Percentiles rank a stretch among this genome's conserved stretches.
These are phyloP conservation scores for Coffea humblotiana DNA, from an alignment of 305 asterid species.

Conservation along the genomic window DNA sequence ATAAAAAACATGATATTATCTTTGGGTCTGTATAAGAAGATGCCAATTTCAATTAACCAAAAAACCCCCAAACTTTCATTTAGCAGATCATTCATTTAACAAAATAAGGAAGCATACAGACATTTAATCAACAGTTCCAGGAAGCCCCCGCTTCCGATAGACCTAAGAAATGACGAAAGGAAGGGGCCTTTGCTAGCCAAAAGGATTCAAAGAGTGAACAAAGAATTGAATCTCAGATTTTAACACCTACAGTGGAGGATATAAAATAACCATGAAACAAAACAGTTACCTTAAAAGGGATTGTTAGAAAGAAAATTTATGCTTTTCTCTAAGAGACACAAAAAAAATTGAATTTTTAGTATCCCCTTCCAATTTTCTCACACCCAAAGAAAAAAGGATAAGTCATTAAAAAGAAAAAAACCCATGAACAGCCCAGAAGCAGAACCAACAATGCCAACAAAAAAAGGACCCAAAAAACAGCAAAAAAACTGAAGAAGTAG, in stretches of 20 bases:
- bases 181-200: neutral
- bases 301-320: neutral
- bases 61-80: neutral
- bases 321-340: neutral
- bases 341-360: neutral
- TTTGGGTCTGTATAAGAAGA: neutral
- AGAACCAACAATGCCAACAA: slow-evolving; percentile 20
- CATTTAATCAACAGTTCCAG: slow-evolving; percentile 3
- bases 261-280: neutral
- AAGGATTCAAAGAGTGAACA: neutral
- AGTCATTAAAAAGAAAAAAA: neutral
- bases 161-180: neutral
- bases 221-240: neutral
- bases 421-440: neutral
- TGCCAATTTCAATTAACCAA: neutral
- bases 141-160: neutral
- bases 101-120: neutral
- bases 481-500: slow-evolving; percentile 12
- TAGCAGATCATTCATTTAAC: neutral
- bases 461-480: neutral
- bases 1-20: neutral
- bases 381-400: neutral
- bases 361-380: neutral
- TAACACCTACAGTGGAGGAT: neutral
- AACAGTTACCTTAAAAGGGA: neutral